phyloP scores from a whole-genome alignment of 73 alveolate species.

The Tetrahymena elliotti region DNA sequence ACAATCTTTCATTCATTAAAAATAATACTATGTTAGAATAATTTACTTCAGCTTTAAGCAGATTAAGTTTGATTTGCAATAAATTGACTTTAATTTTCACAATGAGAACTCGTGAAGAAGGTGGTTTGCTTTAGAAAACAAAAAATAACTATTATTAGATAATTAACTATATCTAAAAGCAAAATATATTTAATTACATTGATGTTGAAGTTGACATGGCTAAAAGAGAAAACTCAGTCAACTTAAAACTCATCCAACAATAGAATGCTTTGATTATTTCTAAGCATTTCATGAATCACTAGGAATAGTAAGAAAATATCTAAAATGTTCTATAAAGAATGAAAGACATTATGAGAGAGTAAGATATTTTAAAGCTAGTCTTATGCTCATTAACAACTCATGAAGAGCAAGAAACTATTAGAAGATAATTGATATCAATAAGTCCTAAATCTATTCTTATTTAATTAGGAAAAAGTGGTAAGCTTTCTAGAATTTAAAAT shows the following conservation, averaged over 20 bases:
- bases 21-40: background rate
- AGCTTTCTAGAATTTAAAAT: slow-evolving; percentile 15
- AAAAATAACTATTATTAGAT: background rate
- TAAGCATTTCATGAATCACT: background rate
- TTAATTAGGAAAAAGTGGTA: background rate
- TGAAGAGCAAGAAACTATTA: background rate
- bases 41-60: background rate
- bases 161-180: background rate
- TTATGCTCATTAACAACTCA: background rate
- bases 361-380: background rate
- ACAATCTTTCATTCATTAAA: background rate
- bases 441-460: background rate
- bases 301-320: background rate
- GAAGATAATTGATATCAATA: background rate
- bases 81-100: background rate
- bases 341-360: background rate
- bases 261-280: background rate
- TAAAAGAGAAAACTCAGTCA: background rate
- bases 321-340: background rate
- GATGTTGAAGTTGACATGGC: background rate
- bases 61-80: background rate
- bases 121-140: background rate
- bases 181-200: background rate
- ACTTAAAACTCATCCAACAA: background rate
- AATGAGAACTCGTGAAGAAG: background rate